Conservation (phyloP, 768 basidiomycete genomes). For the Paxillus involutus region DNA sequence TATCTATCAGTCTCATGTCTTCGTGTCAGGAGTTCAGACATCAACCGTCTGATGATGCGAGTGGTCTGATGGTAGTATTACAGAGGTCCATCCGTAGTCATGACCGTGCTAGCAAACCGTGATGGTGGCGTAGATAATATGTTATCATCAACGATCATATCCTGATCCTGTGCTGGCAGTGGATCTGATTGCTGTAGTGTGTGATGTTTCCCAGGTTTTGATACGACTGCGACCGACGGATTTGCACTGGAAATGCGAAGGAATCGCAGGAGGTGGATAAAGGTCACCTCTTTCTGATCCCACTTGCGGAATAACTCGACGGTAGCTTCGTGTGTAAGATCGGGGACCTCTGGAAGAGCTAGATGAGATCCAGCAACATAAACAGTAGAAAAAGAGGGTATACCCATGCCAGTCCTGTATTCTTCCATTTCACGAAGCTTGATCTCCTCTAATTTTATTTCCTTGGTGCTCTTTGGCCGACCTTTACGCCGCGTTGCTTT, state of each 20-base stretch:
- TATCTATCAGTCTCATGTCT: constrained; percentile 5
- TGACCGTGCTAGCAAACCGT: constrained; percentile 38
- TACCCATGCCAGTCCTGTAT: constrained; percentile 82
- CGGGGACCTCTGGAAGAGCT: constrained; percentile 61
- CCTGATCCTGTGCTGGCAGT: constrained; percentile 13
- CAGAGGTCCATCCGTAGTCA: constrained; percentile 35
- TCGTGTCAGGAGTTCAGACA: neutral
- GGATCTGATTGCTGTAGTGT: constrained; percentile 24
- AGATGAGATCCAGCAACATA: neutral
- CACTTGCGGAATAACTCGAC: constrained; percentile 73
- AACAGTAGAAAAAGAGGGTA: constrained; percentile 21
- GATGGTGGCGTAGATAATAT: constrained; percentile 29
- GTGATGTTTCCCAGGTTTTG: constrained; percentile 60
- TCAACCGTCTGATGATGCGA: neutral
- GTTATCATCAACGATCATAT: constrained; percentile 29
- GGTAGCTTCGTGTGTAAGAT: constrained; percentile 71
- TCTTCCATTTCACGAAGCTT: constrained; percentile 66
- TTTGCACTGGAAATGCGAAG: constrained; percentile 68
- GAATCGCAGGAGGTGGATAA: constrained; percentile 69
- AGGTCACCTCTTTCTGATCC: constrained; percentile 77
- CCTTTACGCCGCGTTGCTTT: constrained; percentile 64
- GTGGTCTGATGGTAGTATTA: constrained; percentile 8
- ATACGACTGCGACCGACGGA: constrained; percentile 47
- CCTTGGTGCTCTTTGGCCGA: constrained; percentile 69
- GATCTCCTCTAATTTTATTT: constrained; percentile 67